phyloP scores from a whole-genome alignment of 768 basidiomycete species.

The Pleurotus giganteus region DNA sequence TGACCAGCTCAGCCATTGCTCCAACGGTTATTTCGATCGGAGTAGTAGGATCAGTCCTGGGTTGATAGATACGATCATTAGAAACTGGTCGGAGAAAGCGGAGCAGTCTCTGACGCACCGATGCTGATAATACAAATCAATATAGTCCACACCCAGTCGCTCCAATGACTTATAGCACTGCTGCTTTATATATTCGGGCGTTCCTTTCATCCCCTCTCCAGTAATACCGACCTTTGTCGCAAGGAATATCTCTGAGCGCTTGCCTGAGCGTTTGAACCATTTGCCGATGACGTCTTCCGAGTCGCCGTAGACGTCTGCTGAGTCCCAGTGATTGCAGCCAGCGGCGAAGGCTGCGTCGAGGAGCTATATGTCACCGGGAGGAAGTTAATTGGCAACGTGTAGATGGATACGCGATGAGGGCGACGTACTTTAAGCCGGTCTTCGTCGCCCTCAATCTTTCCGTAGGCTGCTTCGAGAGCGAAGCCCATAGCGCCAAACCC shows the following conservation, averaged over 20 bases:
- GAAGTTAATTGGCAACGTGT: too few species aligned
- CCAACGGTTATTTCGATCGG: constrained; percentile 33
- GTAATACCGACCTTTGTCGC: constrained; percentile 50
- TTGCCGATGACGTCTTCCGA: constrained; percentile 11
- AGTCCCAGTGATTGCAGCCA: constrained; percentile 49
- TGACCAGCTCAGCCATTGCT: constrained; percentile 34
- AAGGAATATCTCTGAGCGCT: constrained; percentile 48
- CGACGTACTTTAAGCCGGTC: constrained; percentile 44
- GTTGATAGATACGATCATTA: not conserved
- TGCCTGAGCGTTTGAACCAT: constrained; percentile 45
- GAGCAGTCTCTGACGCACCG: constrained; percentile 18
- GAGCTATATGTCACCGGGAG: constrained; percentile 22
- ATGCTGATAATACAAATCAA: constrained; percentile 41
- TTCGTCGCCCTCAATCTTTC: constrained; percentile 38
- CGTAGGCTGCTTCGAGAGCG: constrained; percentile 34
- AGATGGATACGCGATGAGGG: too few species aligned
- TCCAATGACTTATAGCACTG: constrained; percentile 37
- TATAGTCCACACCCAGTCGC: constrained; percentile 34
- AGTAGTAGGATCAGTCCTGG: constrained; percentile 18
- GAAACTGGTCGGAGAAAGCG: not conserved
- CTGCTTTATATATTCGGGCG: constrained; percentile 36
- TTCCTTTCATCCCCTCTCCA: constrained; percentile 22
- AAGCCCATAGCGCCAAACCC: constrained; percentile 55
- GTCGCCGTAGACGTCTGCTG: constrained; percentile 40
- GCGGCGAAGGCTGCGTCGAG: constrained; percentile 39